phyloP scores from a whole-genome alignment of 257 asterid species.

The Solanum raphanifolium region DNA sequence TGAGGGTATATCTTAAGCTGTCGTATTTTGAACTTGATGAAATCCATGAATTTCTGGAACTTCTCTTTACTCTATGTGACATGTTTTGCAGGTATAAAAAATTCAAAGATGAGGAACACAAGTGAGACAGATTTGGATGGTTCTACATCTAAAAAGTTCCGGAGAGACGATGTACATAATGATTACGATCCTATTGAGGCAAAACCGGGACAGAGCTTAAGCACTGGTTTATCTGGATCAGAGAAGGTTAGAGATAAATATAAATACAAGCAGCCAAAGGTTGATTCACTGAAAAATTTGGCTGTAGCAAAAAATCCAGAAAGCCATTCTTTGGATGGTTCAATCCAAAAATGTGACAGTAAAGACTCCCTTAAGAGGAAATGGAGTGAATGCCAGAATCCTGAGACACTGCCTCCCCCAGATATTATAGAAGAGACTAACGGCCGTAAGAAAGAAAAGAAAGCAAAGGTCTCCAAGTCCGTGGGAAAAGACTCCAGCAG shows the following conservation, averaged over 20 bases:
- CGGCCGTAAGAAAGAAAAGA: conserved; percentile 60
- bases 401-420: conserved; percentile 29
- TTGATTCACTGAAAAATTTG: conserved; percentile 33
- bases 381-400: conserved; percentile 23
- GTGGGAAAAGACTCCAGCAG: conserved; percentile 49
- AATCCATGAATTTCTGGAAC: background rate
- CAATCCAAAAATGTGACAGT: conserved; percentile 30
- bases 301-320: conserved; percentile 22
- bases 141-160: conserved; percentile 56
- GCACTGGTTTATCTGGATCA: conserved; percentile 21
- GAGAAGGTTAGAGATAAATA: background rate
- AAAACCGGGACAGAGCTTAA: conserved; percentile 45
- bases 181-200: conserved; percentile 44
- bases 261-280: conserved; percentile 8
- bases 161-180: conserved; percentile 37
- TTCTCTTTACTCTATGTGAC: conserved; percentile 4
- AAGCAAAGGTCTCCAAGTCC: conserved; percentile 56
- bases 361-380: conserved; percentile 47
- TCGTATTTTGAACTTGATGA: conserved; percentile 2
- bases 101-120: conserved; percentile 40
- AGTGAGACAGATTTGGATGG: conserved; percentile 47
- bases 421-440: conserved; percentile 32
- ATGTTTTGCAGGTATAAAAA: conserved; percentile 30
- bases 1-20: conserved; percentile 43
- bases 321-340: conserved; percentile 31